These are phyloP conservation scores for Drosera capensis DNA, from an alignment of 148 eudicot species.

Conservation along the genomic window DNA sequence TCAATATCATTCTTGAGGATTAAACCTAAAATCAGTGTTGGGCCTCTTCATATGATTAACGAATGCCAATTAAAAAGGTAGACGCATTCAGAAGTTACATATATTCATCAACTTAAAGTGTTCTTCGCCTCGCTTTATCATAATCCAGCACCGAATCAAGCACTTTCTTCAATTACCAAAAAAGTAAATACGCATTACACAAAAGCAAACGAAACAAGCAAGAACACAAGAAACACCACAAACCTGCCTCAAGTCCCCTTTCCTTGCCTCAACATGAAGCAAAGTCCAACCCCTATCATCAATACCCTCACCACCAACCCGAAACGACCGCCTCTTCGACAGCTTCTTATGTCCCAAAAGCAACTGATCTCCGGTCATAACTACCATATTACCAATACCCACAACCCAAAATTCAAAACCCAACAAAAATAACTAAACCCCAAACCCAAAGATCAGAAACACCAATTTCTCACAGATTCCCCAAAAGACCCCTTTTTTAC, in stretches of 20 bases:
- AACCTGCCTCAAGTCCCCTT: constrained; percentile 60
- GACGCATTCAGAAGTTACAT: too few relatives aligned
- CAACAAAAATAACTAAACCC: constrained; percentile 8
- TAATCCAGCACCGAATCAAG: too few relatives aligned
- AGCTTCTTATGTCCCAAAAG: constrained; percentile 18
- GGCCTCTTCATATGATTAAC: too few relatives aligned
- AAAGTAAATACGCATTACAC: not conserved
- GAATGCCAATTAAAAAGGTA: too few relatives aligned
- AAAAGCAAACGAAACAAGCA: not conserved
- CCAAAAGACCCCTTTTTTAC: not conserved
- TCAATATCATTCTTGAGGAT: too few relatives aligned
- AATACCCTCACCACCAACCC: constrained; percentile 17
- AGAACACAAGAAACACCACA: not conserved
- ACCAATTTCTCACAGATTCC: constrained; percentile 9
- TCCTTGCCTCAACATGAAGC: constrained; percentile 58
- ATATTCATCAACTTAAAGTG: too few relatives aligned
- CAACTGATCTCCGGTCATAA: constrained; percentile 19
- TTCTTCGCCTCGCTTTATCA: too few relatives aligned
- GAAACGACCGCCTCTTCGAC: constrained; percentile 23
- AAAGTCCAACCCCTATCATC: constrained; percentile 85
- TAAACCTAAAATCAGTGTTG: too few relatives aligned
- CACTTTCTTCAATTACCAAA: not conserved
- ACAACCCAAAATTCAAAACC: constrained; percentile 3
- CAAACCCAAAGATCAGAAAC: constrained; percentile 6
- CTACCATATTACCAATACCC: constrained; percentile 9